A percentile compares a stretch with the other conserved stretches of the same genome.
Conservation (phyloP, 768 basidiomycete genomes). For the Fomitopsis pulvina region DNA sequence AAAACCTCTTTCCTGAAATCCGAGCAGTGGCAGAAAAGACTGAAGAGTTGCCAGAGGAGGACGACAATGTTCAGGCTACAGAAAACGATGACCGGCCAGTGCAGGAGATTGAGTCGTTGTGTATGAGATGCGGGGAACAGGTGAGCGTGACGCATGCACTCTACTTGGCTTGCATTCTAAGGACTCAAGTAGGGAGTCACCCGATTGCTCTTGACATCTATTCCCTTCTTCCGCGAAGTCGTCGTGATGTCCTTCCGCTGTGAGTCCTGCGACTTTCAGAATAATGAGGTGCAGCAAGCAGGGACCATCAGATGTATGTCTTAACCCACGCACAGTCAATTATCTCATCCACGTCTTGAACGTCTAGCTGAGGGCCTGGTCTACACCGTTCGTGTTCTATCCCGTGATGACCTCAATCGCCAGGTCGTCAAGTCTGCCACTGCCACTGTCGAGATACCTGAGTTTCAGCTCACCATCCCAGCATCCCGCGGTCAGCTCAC, state of each 20-base stretch:
- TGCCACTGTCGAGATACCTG: slow-evolving; percentile 78
- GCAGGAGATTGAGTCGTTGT: slow-evolving; percentile 84
- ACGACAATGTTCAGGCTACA: neutral
- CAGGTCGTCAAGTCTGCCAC: slow-evolving; percentile 88
- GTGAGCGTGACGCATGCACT: slow-evolving; percentile 29
- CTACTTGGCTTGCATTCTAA: slow-evolving; percentile 1
- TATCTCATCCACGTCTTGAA: neutral
- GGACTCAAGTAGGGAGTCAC: slow-evolving; percentile 64
- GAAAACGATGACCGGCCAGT: slow-evolving; percentile 60
- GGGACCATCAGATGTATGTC: slow-evolving; percentile 74
- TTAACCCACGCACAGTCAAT: neutral
- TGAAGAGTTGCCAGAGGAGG: slow-evolving; percentile 12
- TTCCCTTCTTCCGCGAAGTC: slow-evolving; percentile 93
- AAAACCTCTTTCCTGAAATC: slow-evolving; percentile 24
- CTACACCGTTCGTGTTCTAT: slow-evolving; percentile 75
- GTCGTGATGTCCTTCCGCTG: slow-evolving; percentile 97
- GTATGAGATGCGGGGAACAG: slow-evolving; percentile 92
- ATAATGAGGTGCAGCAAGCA: slow-evolving; percentile 94
- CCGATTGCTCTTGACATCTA: slow-evolving; percentile 82
- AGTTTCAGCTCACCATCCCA: slow-evolving; percentile 88
- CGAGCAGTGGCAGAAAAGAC: slow-evolving; percentile 22
- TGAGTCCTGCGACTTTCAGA: slow-evolving; percentile 81
- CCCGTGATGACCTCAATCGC: slow-evolving; percentile 76
- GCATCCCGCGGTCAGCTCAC: slow-evolving; percentile 87
- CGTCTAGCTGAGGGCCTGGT: slow-evolving; percentile 68